Base-by-base conservation (phyloP, 768 basidiomycete genomes). In the Auricularia sp. region DNA sequence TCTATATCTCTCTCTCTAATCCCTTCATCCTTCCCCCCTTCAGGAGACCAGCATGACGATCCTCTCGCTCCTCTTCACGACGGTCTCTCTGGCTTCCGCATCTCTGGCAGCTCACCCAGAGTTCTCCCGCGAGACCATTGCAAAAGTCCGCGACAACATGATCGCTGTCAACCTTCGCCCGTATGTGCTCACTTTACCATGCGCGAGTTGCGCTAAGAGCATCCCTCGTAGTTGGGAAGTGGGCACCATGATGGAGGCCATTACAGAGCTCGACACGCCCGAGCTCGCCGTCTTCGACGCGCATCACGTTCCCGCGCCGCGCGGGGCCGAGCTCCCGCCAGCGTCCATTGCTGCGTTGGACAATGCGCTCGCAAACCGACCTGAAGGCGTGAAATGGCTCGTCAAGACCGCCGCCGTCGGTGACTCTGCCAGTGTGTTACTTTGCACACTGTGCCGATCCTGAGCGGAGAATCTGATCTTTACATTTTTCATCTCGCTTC, bases 181-280 rank as follows among this genome's bases (percentile, higher is more conserved):
- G 8, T 51, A 6, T 51, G 18, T 18, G 16, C 18, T 18, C 29
- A 29, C 29, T 29, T 29, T 29, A 29, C 29, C 29, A 29, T 29
- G 29, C 29, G 29, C 29, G 29, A 29, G 29, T 29, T 29, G 29
- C 29, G 29, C 29, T 29, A 29, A 29, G 14, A 51, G 11, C 6
- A 8, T 18, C 47, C 18, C 6, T 18, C 16, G 14, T 21, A 51
- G 47, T 18, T 73, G 73, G 73, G 70, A 69, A 34, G 62, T 65
- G 39, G 73, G 73, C 21, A 72, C 62, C 33, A 58, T 61, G 18
- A 45, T 58, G 29, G 64, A 73, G 47, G 72, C 72, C 13, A 56
- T 74, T 2, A 67, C 70, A n/a, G 73, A 74, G 56, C 68, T 71
- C 56, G 64, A 71, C 47, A 67, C 69, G 64, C 68, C 69, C 3